These are phyloP conservation scores for Ustilago curta DNA, from an alignment of 1,284 basidiomycete species.

Conservation along the genomic window DNA sequence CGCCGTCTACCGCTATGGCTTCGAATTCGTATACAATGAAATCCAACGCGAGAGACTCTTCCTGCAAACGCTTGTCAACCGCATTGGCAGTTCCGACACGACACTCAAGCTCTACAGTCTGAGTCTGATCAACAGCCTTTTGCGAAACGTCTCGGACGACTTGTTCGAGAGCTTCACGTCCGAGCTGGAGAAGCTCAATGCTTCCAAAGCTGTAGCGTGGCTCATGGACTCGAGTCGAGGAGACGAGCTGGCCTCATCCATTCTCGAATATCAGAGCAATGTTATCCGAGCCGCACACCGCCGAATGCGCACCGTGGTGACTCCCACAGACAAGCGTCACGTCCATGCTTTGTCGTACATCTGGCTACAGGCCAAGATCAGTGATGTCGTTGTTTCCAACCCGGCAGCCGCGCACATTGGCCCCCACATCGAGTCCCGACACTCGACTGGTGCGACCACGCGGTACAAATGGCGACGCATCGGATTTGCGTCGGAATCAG, in stretches of 20 bases:
- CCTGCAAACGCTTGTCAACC: slow-evolving; percentile 60
- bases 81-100: slow-evolving; percentile 66
- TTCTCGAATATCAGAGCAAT: slow-evolving; percentile 91
- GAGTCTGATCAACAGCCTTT: slow-evolving; percentile 81
- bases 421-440: slow-evolving; percentile 69
- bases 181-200: slow-evolving; percentile 82
- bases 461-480: slow-evolving; percentile 80
- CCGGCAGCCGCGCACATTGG: slow-evolving; percentile 69
- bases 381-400: slow-evolving; percentile 74
- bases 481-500: slow-evolving; percentile 83
- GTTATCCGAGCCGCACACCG: slow-evolving; percentile 83
- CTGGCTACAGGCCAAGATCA: slow-evolving; percentile 62
- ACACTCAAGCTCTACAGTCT: slow-evolving; percentile 65
- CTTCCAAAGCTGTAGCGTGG: slow-evolving; percentile 76
- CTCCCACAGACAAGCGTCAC: slow-evolving; percentile 62
- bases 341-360: slow-evolving; percentile 61
- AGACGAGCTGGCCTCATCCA: slow-evolving; percentile 85
- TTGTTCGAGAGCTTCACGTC: slow-evolving; percentile 82
- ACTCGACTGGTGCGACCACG: slow-evolving; percentile 69
- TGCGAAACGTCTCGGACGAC: slow-evolving; percentile 80
- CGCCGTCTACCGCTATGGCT: slow-evolving; percentile 58
- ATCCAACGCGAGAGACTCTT: slow-evolving; percentile 61
- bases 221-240: slow-evolving; percentile 84
- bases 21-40: slow-evolving; percentile 62
- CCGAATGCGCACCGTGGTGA: slow-evolving; percentile 80